A percentile compares a stretch with the other conserved stretches of the same genome.
These are phyloP conservation scores for Prinsepia uniflora DNA, from an alignment of 306 rosid genomes.

Conservation along the genomic window DNA sequence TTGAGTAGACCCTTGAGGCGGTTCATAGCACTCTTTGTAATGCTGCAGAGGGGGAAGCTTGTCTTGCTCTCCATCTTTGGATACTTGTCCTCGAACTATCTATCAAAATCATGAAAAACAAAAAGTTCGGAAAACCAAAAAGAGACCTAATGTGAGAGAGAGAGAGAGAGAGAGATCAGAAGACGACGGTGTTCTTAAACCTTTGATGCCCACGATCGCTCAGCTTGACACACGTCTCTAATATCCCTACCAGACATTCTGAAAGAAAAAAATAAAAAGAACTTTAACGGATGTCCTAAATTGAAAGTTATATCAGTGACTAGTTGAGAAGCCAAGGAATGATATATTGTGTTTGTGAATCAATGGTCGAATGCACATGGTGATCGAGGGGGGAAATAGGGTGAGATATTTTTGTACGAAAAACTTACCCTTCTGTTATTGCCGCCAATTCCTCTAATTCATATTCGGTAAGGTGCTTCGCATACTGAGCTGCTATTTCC, in stretches of 20 bases:
- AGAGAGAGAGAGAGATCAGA: background rate
- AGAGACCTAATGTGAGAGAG: background rate
- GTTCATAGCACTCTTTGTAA: constrained; percentile 37
- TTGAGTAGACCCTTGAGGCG: constrained; percentile 31
- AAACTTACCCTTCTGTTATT: constrained; percentile 49
- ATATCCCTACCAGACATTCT: constrained; percentile 98
- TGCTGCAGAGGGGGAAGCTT: constrained; percentile 40
- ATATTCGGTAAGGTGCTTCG: constrained; percentile 55
- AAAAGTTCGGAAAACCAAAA: background rate
- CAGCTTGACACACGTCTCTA: constrained; percentile 88
- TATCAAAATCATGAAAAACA: constrained; percentile 31
- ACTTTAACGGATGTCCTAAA: background rate
- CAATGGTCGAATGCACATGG: background rate
- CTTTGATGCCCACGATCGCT: constrained; percentile 93
- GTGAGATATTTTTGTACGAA: background rate
- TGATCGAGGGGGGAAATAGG: background rate
- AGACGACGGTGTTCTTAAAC: constrained; percentile 25
- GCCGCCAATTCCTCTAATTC: constrained; percentile 49
- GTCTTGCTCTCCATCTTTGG: constrained; percentile 34
- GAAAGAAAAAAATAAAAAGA: constrained; percentile 4
- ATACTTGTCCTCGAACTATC: constrained; percentile 54
- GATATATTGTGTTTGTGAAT: background rate
- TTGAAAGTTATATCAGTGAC: background rate
- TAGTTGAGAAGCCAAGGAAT: background rate
- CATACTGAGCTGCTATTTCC: constrained; percentile 80